Percentiles rank a stretch among this genome's conserved stretches.
Conservation (phyloP, 2,329 filamentous ascomycete species). For the Diaporthe vaccinii region DNA sequence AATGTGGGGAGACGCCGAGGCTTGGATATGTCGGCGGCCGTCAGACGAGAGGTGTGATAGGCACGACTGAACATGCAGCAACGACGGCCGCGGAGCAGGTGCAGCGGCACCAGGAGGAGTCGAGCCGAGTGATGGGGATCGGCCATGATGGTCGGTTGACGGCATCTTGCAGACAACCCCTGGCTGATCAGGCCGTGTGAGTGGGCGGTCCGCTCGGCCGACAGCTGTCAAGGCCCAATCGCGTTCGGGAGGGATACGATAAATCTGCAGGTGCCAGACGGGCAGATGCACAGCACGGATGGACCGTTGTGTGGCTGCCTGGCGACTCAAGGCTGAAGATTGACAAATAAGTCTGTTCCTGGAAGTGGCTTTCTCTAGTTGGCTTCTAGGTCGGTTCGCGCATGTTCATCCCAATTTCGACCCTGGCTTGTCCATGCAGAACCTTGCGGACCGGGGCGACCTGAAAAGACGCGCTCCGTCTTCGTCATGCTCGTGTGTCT, state of each 20-base stretch:
- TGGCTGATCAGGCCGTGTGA: not conserved
- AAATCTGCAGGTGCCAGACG: slow-evolving; percentile 16
- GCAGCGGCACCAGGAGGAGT: not conserved
- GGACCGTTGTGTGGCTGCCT: not conserved
- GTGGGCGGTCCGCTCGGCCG: slow-evolving; percentile 28
- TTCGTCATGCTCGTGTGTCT: not conserved
- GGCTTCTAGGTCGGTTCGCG: not conserved
- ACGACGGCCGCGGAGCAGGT: not conserved
- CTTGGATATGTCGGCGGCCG: not conserved
- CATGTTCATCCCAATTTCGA: slow-evolving; percentile 31
- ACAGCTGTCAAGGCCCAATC: slow-evolving; percentile 12
- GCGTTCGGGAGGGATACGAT: not conserved
- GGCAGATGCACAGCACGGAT: not conserved
- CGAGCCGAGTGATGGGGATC: not conserved
- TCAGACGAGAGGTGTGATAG: slow-evolving; percentile 16
- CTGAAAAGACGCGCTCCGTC: not conserved
- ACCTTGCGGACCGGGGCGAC: not conserved
- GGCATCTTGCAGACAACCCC: slow-evolving; percentile 21
- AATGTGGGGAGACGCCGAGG: slow-evolving; percentile 23
- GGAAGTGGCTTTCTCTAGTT: slow-evolving; percentile 17
- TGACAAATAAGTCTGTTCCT: slow-evolving; percentile 22
- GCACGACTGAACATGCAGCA: slow-evolving; percentile 2
- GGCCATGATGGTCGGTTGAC: slow-evolving; percentile 23
- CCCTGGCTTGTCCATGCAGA: slow-evolving; percentile 21
- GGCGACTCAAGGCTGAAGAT: slow-evolving; percentile 4